Base-by-base conservation (phyloP, 129 eudicot species). In the Pittosporum tobira region DNA sequence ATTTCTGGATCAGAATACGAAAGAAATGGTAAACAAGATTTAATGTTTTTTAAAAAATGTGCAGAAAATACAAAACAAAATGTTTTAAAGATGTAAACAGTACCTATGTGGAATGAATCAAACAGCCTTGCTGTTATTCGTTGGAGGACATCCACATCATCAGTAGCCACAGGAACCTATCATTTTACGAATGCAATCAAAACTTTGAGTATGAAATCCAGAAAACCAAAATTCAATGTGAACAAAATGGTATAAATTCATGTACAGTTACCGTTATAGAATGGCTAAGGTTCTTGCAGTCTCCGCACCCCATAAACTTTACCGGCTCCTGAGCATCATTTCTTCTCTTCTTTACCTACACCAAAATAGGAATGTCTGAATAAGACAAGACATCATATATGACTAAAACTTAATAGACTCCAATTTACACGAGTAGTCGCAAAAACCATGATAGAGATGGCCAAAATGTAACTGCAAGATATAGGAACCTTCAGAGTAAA, bases 301-400 rank as follows among this genome's bases (percentile, higher is more conserved):
- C 89, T 37, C 98, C 98, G 64, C 86, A 77, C 34, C 98, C 98
- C 95, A 90, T 73, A 71, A 77, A 90, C 67, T 90, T 90, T 21
- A 71, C 57, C 59, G 98, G 98, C 79, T 90, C 95, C 62, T 73
- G 77, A 12, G 90, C 85, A 61, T 80, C 94, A 59, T 66, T 66
- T 71, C 73, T 86, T 64, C 93, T 80, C 79, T 80, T 90, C 81
- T 86, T 90, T 42, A 90, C 66, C 98, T 90, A 51, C 44, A 45
- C 54, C 23, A 2, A 51, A 6, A 27, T 8, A 25, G 18, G 6
- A 27, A 26, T 38, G 12, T 65, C 18, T 1, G 53, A 1, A 30
- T 2, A 10, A 29, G 20, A 48, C 16, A 2, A 10, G 20, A 38
- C 19, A 28, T 13, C 16, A 30, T 44, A 22, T 14, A 22, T 18